A percentile compares a stretch with the other conserved stretches of the same genome.
Evolutionary conservation across 352 stramenopile species (phyloP).

Genomic region (Globisporangium apiculatum): DNA sequence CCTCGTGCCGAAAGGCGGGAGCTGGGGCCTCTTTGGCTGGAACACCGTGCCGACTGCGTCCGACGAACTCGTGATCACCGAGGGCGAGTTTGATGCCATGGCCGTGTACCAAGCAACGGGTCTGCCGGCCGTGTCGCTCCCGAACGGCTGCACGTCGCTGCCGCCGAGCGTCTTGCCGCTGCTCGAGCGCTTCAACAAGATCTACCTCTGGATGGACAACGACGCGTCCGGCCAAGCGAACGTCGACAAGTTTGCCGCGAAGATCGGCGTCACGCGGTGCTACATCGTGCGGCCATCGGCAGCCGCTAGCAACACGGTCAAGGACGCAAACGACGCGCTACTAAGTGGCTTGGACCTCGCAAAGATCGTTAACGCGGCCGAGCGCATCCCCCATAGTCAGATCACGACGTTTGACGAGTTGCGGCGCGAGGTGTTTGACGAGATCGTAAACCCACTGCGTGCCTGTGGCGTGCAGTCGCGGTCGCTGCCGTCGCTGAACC

Average conservation of each 20-base stretch:
- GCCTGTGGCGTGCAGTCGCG: slow-evolving; percentile 90
- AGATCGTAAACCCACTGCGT: slow-evolving; percentile 93
- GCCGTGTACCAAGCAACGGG: slow-evolving; percentile 95
- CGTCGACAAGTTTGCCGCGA: slow-evolving; percentile 95
- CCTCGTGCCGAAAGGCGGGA: slow-evolving; percentile 88
- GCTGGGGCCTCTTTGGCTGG: slow-evolving; percentile 98
- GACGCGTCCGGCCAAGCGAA: slow-evolving; percentile 93
- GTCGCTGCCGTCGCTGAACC: slow-evolving; percentile 93
- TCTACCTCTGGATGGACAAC: slow-evolving; percentile 99
- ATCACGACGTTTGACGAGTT: slow-evolving; percentile 94
- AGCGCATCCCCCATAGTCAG: slow-evolving; percentile 87
- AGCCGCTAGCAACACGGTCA: slow-evolving; percentile 60
- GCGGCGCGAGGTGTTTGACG: slow-evolving; percentile 89
- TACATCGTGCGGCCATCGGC: slow-evolving; percentile 87
- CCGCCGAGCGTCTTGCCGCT: slow-evolving; percentile 92
- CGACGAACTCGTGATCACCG: slow-evolving; percentile 94
- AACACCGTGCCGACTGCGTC: slow-evolving; percentile 90
- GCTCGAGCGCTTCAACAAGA: slow-evolving; percentile 95
- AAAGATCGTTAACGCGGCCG: slow-evolving; percentile 74
- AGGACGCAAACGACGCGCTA: slow-evolving; percentile 98
- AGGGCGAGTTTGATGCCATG: slow-evolving; percentile 97
- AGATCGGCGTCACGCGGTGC: slow-evolving; percentile 89
- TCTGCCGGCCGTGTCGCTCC: slow-evolving; percentile 90
- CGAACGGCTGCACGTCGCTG: slow-evolving; percentile 96
- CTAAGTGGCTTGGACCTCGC: slow-evolving; percentile 85